Evolutionary conservation across 208 protist species (phyloP).

Genomic region (Balamuthia mandrillaris): DNA sequence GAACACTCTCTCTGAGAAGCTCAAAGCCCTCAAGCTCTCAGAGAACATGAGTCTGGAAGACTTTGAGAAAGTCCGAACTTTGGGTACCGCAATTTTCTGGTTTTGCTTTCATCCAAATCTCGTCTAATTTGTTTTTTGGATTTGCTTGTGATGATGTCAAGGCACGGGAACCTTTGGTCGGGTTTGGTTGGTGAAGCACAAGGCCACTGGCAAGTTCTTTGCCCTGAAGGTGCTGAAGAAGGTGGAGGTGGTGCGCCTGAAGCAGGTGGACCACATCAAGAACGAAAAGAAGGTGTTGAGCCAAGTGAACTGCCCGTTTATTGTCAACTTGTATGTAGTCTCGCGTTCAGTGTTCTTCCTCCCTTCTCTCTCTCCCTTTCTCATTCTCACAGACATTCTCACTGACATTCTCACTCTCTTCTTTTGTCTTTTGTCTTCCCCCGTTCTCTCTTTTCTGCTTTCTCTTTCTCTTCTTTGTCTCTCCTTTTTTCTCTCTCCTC

Average conservation of each 20-base stretch:
- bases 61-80: conserved; percentile 1
- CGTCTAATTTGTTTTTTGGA: too few relatives aligned
- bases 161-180: conserved; percentile 78
- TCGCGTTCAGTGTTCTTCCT: too few relatives aligned
- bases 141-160: conserved; percentile 5
- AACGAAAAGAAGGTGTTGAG: conserved; percentile 81
- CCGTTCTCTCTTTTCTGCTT: too few relatives aligned
- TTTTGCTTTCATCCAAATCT: not conserved
- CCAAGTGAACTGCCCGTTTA: conserved; percentile 73
- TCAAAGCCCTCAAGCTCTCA: not conserved
- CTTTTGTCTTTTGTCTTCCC: too few relatives aligned
- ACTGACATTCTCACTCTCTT: not conserved
- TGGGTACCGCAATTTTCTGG: not conserved
- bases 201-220: conserved; percentile 56
- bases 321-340: conserved; percentile 70
- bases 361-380: conserved; percentile 61
- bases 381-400: too few relatives aligned
- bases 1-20: not conserved
- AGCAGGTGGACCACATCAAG: conserved; percentile 84
- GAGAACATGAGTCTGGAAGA: not conserved
- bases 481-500: too few relatives aligned
- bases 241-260: conserved; percentile 66
- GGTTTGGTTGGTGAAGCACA: conserved; percentile 66
- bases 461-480: not conserved
- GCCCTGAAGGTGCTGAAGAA: conserved; percentile 79